These are phyloP conservation scores for Coemansia sp. DNA, from an alignment of 192 early-diverging fungal species.

Conservation along the genomic window DNA sequence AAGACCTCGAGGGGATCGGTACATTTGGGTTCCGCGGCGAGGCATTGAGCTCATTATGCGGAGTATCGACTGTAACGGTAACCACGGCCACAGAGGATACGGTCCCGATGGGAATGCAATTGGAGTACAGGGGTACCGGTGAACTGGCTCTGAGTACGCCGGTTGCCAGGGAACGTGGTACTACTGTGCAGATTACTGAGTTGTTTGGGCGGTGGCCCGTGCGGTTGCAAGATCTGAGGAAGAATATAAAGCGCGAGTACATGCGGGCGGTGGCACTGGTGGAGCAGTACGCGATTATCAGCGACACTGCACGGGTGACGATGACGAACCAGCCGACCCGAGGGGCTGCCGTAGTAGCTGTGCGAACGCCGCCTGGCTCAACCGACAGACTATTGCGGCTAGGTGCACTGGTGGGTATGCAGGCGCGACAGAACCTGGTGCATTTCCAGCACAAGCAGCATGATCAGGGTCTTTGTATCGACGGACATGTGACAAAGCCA, in stretches of 20 bases:
- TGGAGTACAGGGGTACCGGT: slow-evolving; percentile 72
- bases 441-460: slow-evolving; percentile 3
- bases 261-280: slow-evolving; percentile 71
- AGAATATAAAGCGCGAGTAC: slow-evolving; percentile 80
- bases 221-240: slow-evolving; percentile 78
- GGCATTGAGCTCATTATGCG: slow-evolving; percentile 87
- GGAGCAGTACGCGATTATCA: slow-evolving; percentile 83
- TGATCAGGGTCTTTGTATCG: slow-evolving; percentile 6
- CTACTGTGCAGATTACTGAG: slow-evolving; percentile 70
- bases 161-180: slow-evolving; percentile 68
- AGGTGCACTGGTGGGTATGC: slow-evolving; percentile 73
- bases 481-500: slow-evolving; percentile 65
- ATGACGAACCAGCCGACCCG: slow-evolving; percentile 66
- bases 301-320: slow-evolving; percentile 64
- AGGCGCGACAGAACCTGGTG: slow-evolving; percentile 38
- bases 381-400: slow-evolving; percentile 49
- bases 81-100: slow-evolving; percentile 65
- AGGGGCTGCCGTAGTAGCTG: background rate
- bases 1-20: slow-evolving; percentile 69
- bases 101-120: slow-evolving; percentile 58
- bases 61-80: slow-evolving; percentile 58
- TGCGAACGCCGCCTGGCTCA: slow-evolving; percentile 16
- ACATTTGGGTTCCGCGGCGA: slow-evolving; percentile 96
- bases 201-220: slow-evolving; percentile 90
- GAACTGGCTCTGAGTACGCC: slow-evolving; percentile 51